A percentile compares a stretch with the other conserved stretches of the same genome.
Evolutionary conservation across 495 filamentous ascomycete species (phyloP).

Genomic region (Clohesyomyces aquaticus): DNA sequence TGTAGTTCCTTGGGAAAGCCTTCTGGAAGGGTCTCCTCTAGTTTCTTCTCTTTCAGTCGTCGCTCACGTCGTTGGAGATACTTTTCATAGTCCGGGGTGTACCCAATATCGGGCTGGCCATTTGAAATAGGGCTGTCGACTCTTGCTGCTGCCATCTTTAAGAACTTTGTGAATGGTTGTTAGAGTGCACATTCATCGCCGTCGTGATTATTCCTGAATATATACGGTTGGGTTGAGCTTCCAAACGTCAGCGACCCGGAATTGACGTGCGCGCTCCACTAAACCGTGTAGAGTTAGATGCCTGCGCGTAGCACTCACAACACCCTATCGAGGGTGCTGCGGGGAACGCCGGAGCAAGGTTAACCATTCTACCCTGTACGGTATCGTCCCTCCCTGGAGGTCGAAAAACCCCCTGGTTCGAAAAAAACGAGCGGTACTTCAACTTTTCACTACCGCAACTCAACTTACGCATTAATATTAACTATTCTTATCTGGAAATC

Average conservation of each 20-base stretch:
- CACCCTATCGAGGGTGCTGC: no score
- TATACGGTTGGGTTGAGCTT: no score
- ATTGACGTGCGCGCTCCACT: no score
- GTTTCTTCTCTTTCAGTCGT: conserved; percentile 51
- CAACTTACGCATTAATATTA: background rate
- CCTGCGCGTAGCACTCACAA: no score
- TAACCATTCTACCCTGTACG: background rate
- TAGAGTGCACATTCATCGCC: no score
- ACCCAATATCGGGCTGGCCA: conserved; percentile 60
- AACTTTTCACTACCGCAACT: background rate
- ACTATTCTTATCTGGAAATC: background rate
- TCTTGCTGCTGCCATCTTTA: background rate
- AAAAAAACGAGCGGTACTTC: background rate
- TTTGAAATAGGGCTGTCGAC: background rate
- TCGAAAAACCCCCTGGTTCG: background rate
- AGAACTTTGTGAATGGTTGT: background rate
- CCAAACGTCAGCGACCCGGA: no score
- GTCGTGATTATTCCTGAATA: no score
- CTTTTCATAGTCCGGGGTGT: conserved; percentile 59
- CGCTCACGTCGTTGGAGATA: conserved; percentile 56
- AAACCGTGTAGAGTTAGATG: no score
- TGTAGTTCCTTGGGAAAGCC: conserved; percentile 57
- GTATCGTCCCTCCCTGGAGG: background rate
- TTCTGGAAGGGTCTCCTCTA: conserved; percentile 47
- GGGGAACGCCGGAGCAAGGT: background rate